phyloP scores from a whole-genome alignment of 768 basidiomycete species.

The Tricholoma saponaceum region DNA sequence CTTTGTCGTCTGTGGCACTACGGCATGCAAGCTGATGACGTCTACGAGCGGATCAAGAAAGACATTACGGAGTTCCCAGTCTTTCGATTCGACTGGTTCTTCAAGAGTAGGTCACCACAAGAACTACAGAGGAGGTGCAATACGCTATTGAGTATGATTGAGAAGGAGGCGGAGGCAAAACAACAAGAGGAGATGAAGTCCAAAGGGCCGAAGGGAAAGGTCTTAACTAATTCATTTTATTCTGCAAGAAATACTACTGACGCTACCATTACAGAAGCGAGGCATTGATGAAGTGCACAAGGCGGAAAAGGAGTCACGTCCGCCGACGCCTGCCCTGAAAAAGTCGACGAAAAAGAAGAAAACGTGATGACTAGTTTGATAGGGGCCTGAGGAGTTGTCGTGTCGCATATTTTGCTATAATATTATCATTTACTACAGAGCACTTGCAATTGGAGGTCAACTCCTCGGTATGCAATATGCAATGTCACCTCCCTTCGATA shows the following conservation, averaged over 20 bases:
- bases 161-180: constrained; percentile 80
- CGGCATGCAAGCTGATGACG: constrained; percentile 83
- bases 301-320: constrained; percentile 50
- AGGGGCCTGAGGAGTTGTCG: too few relatives aligned
- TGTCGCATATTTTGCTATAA: too few relatives aligned
- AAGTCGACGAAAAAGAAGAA: constrained; percentile 69
- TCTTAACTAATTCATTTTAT: constrained; percentile 17
- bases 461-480: too few relatives aligned
- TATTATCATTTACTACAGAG: too few relatives aligned
- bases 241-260: not conserved
- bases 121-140: constrained; percentile 87
- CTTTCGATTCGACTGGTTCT: constrained; percentile 98
- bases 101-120: constrained; percentile 88
- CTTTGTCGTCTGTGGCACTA: constrained; percentile 88
- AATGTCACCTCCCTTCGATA: too few relatives aligned
- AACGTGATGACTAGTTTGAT: constrained; percentile 26
- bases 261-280: constrained; percentile 48
- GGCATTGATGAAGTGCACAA: constrained; percentile 64
- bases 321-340: constrained; percentile 60
- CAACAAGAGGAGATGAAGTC: constrained; percentile 64
- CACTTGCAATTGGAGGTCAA: too few relatives aligned
- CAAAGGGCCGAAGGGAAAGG: constrained; percentile 64
- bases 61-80: constrained; percentile 97
- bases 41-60: constrained; percentile 92
- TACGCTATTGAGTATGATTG: constrained; percentile 84